These are phyloP conservation scores for Euphrasia arctica DNA, from an alignment of 305 asterid species.

Conservation along the genomic window DNA sequence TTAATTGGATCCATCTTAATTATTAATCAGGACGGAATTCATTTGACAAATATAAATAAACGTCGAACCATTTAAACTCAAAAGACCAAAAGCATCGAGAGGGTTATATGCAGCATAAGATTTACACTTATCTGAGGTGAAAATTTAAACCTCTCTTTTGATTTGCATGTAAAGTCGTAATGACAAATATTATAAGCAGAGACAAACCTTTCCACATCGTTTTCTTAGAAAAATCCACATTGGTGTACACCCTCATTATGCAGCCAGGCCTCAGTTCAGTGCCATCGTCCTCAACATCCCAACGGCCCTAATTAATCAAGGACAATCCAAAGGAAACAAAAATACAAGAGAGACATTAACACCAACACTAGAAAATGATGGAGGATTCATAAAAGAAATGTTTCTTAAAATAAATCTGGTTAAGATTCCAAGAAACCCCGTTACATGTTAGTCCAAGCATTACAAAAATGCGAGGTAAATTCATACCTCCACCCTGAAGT, in stretches of 20 bases:
- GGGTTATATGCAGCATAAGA: background rate
- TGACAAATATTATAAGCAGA: conserved; percentile 16
- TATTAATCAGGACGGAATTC: background rate
- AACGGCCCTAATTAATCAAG: conserved; percentile 58
- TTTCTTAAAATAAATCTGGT: conserved; percentile 10
- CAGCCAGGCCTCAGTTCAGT: conserved; percentile 53
- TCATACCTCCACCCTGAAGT: conserved; percentile 91
- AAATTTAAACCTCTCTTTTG: no score
- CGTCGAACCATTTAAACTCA: conserved; percentile 1
- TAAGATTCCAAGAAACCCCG: conserved; percentile 5
- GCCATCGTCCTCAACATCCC: conserved; percentile 69
- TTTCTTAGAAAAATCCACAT: conserved; percentile 80
- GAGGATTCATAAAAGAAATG: conserved; percentile 6
- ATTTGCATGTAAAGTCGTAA: no score
- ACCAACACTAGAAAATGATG: background rate
- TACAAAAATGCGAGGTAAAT: conserved; percentile 8
- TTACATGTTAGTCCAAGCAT: conserved; percentile 3
- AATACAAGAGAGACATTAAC: conserved; percentile 18
- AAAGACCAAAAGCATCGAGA: background rate
- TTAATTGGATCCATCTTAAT: conserved; percentile 5
- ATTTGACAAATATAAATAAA: background rate
- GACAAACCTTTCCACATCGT: conserved; percentile 90
- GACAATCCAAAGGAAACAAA: conserved; percentile 9
- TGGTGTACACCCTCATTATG: conserved; percentile 61
- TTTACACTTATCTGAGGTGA: background rate